These are phyloP conservation scores for Rosa hybrid DNA, from an alignment of 331 rosid species.

Conservation along the genomic window DNA sequence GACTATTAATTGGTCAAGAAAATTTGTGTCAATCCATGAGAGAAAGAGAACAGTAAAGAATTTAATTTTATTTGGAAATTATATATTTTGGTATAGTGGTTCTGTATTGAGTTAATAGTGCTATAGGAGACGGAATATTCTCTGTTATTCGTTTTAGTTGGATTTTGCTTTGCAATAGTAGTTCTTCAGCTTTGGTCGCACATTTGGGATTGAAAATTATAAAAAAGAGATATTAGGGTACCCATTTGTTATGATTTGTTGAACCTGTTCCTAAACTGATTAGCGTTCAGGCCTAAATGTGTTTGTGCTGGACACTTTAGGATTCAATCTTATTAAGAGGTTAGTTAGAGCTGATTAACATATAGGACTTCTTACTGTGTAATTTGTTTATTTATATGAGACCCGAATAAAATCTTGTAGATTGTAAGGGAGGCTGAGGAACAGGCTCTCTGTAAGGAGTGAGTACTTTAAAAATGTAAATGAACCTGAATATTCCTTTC, in stretches of 20 bases:
- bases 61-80: background rate
- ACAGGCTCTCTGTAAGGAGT: background rate
- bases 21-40: background rate
- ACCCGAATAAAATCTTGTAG: background rate
- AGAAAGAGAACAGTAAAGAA: background rate
- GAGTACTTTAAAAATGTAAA: background rate
- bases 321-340: background rate
- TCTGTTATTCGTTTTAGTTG: background rate
- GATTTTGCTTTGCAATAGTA: background rate
- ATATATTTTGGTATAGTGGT: background rate
- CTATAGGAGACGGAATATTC: background rate
- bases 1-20: background rate
- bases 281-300: background rate
- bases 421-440: constrained; percentile 1
- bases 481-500: background rate
- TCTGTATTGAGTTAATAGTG: background rate
- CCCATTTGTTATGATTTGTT: background rate
- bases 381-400: background rate
- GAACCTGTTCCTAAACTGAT: background rate
- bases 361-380: background rate
- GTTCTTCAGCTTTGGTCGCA: background rate
- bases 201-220: background rate
- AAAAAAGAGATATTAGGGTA: background rate
- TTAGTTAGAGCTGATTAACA: background rate
- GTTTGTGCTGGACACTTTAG: background rate